Base-by-base conservation (phyloP, 495 filamentous ascomycete genomes). In the Oleoguttula mirabilis region DNA sequence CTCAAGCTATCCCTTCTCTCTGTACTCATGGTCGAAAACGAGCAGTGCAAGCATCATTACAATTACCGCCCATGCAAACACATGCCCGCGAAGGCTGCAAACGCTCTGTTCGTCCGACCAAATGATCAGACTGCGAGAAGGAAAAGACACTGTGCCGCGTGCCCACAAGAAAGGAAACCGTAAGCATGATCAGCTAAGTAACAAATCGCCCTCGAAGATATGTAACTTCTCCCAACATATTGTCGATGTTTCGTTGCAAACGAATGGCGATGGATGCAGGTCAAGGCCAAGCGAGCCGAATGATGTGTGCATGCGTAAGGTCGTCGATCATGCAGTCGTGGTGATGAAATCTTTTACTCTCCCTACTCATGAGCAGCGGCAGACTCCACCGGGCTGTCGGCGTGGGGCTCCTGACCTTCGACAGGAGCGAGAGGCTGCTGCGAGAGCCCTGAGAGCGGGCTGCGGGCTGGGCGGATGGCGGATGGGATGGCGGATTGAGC, bases 401-500 rank as follows among this genome's bases (percentile, higher is more conserved):
- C 50, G 10, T 51, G n/a, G n/a, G n/a, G n/a, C n/a, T n/a, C n/a
- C 21, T 47, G 43, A 5, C 38, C 43, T n/a, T 32, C 5, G 33
- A 15, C 10, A 36, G 10, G 33, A 20, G 16, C n/a, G n/a, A 15
- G 15, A 24, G 39, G 17, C 23, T 30, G 21, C 32, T 51, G 48
- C 15, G 41, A 17, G 16, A 21, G 30, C 4, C 32, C 45, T 20
- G 23, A 36, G 25, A 46, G 48, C 7, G 42, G 41, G 36, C 36
- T 50, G 39, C 48, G 48, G 8, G 20, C 47, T 5, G 47, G 47
- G 15, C n/a, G n/a, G n/a, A n/a, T n/a, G n/a, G n/a, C n/a, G n/a
- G n/a, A n/a, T n/a, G n/a, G 25, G 25, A 45, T 20, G 32, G 40
- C 50, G 16, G 48, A 50, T 37, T 54, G 50, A 42, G 50, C 50